Percentiles rank a stretch among this genome's conserved stretches.
Evolutionary conservation across 495 filamentous ascomycete species (phyloP).

Genomic region (Annulohypoxylon bovei): DNA sequence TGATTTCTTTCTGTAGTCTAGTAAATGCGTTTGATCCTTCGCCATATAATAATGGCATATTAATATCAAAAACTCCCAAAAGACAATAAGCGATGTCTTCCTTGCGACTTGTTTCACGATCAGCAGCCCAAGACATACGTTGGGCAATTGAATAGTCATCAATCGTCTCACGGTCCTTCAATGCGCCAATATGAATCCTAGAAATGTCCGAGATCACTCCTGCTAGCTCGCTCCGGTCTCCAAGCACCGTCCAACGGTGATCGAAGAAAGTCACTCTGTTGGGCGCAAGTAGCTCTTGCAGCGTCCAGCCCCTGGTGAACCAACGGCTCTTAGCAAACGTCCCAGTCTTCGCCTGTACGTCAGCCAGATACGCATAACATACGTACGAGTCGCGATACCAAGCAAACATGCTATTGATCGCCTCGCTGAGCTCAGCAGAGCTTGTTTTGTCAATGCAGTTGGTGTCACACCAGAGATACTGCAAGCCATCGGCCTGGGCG

Average conservation of each 20-base stretch:
- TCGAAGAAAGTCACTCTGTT: slow-evolving; percentile 48
- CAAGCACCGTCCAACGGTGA: slow-evolving; percentile 43
- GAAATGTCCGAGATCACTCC: slow-evolving; percentile 37
- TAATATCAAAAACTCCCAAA: slow-evolving; percentile 49
- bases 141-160: slow-evolving; percentile 42
- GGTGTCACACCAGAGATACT: slow-evolving; percentile 53
- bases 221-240: slow-evolving; percentile 32
- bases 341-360: slow-evolving; percentile 35
- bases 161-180: slow-evolving; percentile 35
- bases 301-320: slow-evolving; percentile 58
- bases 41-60: slow-evolving; percentile 55
- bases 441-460: slow-evolving; percentile 57
- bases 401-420: slow-evolving; percentile 54
- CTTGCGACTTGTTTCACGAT: slow-evolving; percentile 32
- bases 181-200: slow-evolving; percentile 38
- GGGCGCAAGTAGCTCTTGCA: slow-evolving; percentile 58
- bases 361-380: slow-evolving; percentile 53
- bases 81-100: slow-evolving; percentile 55
- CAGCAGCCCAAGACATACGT: slow-evolving; percentile 52
- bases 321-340: slow-evolving; percentile 50
- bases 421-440: slow-evolving; percentile 53
- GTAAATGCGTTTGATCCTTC: slow-evolving; percentile 47
- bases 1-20: slow-evolving; percentile 48
- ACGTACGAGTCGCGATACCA: slow-evolving; percentile 49
- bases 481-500: slow-evolving; percentile 25